Conservation (phyloP, 2,329 filamentous ascomycete species). For the Cladosporium sp. region DNA sequence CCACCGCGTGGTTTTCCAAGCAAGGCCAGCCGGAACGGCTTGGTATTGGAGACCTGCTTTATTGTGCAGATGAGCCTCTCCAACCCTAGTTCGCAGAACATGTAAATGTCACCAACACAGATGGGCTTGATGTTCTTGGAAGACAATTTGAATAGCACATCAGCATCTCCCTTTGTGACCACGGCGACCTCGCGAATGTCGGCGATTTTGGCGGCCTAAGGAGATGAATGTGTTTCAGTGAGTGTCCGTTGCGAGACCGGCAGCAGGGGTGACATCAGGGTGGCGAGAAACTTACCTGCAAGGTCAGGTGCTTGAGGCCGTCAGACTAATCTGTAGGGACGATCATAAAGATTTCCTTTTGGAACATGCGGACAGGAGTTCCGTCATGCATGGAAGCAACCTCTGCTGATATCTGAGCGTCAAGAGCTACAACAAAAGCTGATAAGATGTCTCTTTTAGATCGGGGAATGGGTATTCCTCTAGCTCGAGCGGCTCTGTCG, state of each 20-base stretch:
- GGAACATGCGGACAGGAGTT: neutral
- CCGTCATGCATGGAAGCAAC: neutral
- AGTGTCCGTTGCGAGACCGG: neutral
- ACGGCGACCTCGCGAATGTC: neutral
- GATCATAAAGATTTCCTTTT: neutral
- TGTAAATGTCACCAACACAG: neutral
- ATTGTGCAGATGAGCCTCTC: too few relatives aligned
- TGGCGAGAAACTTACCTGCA: neutral
- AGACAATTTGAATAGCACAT: too few relatives aligned
- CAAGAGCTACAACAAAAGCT: neutral
- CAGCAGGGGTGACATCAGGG: neutral
- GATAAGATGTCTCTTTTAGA: too few relatives aligned
- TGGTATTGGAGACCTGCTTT: too few relatives aligned
- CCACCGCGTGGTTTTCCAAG: too few relatives aligned
- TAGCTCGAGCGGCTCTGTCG: too few relatives aligned
- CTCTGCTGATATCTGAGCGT: neutral
- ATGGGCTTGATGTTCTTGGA: neutral
- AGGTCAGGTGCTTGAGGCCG: neutral
- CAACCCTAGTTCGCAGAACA: neutral
- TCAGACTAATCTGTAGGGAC: neutral
- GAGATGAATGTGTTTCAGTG: neutral
- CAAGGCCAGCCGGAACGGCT: too few relatives aligned
- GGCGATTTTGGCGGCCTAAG: neutral
- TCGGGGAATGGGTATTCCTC: too few relatives aligned
- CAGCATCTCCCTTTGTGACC: too few relatives aligned